A percentile compares a stretch with the other conserved stretches of the same genome.
These are phyloP conservation scores for Zea luxurians DNA, from an alignment of 176 grass and related monocot species.

Conservation along the genomic window DNA sequence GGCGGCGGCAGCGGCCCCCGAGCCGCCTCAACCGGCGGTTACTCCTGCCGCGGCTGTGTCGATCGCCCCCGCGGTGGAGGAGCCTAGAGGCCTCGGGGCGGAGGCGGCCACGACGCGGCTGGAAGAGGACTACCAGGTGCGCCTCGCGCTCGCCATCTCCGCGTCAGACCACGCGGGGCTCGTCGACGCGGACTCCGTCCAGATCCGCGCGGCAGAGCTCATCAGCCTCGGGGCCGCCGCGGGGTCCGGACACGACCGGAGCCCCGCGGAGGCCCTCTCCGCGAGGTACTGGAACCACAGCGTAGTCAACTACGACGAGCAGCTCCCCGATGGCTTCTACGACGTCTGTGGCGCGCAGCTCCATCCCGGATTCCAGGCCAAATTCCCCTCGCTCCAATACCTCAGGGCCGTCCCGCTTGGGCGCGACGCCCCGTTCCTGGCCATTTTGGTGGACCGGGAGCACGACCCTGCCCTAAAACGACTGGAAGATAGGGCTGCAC, in stretches of 20 bases:
- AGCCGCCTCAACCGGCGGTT: neutral
- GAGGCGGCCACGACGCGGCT: constrained; percentile 47
- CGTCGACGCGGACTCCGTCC: constrained; percentile 89
- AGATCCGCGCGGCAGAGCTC: constrained; percentile 89
- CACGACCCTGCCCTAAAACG: constrained; percentile 55
- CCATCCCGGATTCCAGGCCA: constrained; percentile 51
- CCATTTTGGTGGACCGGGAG: constrained; percentile 59
- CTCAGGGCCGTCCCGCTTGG: constrained; percentile 44
- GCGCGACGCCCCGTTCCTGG: constrained; percentile 42
- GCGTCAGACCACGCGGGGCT: constrained; percentile 78
- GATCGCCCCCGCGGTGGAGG: constrained; percentile 22
- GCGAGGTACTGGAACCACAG: constrained; percentile 84
- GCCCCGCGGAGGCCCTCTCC: constrained; percentile 65
- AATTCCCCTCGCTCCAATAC: constrained; percentile 59
- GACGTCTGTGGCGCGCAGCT: constrained; percentile 63
- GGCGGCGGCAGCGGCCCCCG: neutral
- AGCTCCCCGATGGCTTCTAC: constrained; percentile 79
- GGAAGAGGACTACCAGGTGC: constrained; percentile 95
- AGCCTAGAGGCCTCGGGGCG: constrained; percentile 38
- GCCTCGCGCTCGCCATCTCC: constrained; percentile 83
- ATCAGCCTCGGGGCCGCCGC: constrained; percentile 65
- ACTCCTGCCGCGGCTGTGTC: neutral
- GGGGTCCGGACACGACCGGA: constrained; percentile 33
- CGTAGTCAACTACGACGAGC: constrained; percentile 87
- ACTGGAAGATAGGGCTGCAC: constrained; percentile 55